phyloP scores from a whole-genome alignment of 495 filamentous ascomycete genomes.

The Penicillium paxilli region DNA sequence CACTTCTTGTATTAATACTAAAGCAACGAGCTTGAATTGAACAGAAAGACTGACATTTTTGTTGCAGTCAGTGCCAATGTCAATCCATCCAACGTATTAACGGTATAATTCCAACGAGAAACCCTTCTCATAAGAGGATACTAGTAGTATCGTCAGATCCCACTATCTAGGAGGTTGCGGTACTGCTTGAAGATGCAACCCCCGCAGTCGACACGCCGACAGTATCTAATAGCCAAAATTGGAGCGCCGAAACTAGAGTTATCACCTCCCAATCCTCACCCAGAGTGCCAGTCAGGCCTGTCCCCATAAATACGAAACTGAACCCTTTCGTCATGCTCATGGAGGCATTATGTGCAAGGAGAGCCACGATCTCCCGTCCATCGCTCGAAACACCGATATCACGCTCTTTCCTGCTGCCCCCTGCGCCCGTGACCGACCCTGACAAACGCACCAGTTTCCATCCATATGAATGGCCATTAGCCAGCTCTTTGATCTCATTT shows the following conservation, averaged over 20 bases:
- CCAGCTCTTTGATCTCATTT: constrained; percentile 15
- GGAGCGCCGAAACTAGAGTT: constrained; percentile 9
- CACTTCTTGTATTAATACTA: too few species aligned
- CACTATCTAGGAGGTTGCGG: background rate
- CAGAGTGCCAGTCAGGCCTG: constrained; percentile 8
- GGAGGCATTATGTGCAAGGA: constrained; percentile 17
- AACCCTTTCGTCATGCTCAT: constrained; percentile 16
- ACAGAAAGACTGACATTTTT: too few species aligned
- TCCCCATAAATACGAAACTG: constrained; percentile 11
- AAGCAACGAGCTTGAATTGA: too few species aligned
- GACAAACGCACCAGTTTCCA: constrained; percentile 17
- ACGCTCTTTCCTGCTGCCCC: constrained; percentile 14
- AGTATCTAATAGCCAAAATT: constrained; percentile 13
- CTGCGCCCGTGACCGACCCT: background rate
- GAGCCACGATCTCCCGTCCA: constrained; percentile 18
- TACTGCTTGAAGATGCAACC: background rate
- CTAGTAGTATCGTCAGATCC: too few species aligned
- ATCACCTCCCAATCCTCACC: constrained; percentile 16
- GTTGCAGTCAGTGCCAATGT: too few species aligned
- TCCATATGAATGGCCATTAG: constrained; percentile 3
- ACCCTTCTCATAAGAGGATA: too few species aligned
- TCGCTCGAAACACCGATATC: constrained; percentile 11
- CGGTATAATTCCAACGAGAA: too few species aligned
- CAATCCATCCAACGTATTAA: too few species aligned
- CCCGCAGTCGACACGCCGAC: background rate